Percentiles rank a stretch among this genome's conserved stretches.
Conservation (phyloP, 371 early-diverging fungal species). For the Mortierella sp. region DNA sequence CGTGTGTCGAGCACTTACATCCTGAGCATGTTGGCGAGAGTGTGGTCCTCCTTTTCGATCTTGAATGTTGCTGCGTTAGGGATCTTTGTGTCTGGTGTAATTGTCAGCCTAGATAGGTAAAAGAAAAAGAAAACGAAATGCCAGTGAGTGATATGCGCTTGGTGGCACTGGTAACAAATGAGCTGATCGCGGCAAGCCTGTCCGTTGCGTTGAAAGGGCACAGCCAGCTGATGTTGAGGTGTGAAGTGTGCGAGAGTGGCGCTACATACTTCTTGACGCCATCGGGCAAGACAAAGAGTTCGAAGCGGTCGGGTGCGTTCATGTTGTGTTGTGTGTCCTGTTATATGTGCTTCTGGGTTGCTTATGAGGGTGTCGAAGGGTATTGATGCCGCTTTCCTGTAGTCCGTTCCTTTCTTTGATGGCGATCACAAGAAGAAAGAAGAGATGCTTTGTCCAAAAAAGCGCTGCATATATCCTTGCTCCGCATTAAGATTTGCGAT, state of each 20-base stretch:
- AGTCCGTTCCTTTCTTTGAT: background rate
- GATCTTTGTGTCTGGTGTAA: conserved; percentile 91
- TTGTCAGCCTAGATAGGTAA: conserved; percentile 74
- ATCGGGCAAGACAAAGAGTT: conserved; percentile 91
- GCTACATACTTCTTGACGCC: conserved; percentile 84
- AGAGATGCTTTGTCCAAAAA: background rate
- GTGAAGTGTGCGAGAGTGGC: background rate
- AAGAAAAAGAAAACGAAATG: background rate
- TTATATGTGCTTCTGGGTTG: background rate
- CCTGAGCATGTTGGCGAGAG: conserved; percentile 93
- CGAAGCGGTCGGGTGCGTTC: conserved; percentile 95
- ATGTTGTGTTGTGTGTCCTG: conserved; percentile 59
- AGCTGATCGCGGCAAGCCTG: background rate
- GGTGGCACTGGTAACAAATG: background rate
- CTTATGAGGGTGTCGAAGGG: background rate
- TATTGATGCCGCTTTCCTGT: background rate
- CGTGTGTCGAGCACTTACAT: conserved; percentile 67
- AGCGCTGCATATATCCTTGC: conserved; percentile 5
- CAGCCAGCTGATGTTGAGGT: background rate
- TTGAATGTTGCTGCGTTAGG: conserved; percentile 95
- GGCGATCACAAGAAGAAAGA: background rate
- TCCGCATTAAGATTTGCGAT: background rate
- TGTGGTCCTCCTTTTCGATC: conserved; percentile 98
- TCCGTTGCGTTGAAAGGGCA: background rate
- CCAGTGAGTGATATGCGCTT: background rate